Evolutionary conservation across 345 rosid genomes (phyloP).

Genomic region (Acer negundo): DNA sequence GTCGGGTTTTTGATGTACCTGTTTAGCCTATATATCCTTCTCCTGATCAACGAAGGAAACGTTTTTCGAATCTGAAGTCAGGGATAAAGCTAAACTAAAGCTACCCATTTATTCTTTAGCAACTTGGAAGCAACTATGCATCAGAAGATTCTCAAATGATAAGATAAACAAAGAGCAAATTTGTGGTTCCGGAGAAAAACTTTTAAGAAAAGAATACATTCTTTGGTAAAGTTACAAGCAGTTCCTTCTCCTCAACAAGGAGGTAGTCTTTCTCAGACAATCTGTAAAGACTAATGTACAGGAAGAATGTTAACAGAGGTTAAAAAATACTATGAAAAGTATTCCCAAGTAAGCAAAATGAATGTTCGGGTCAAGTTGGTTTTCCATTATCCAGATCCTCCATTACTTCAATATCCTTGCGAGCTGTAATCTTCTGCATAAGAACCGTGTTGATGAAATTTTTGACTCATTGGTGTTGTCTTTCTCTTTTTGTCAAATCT

Average conservation of each 20-base stretch:
- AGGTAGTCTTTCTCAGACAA: background rate
- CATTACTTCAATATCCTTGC: slow-evolving; percentile 80
- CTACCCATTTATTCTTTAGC: slow-evolving; percentile 24
- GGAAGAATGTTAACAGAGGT: slow-evolving; percentile 6
- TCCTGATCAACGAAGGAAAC: background rate
- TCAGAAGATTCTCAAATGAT: slow-evolving; percentile 25
- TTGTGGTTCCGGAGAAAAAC: background rate
- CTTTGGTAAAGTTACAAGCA: slow-evolving; percentile 29
- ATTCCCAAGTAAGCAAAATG: slow-evolving; percentile 8
- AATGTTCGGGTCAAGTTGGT: slow-evolving; percentile 45
- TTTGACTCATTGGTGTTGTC: too few species aligned
- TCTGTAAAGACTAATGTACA: background rate
- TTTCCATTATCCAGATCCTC: slow-evolving; percentile 80
- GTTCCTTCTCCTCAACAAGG: slow-evolving; percentile 10
- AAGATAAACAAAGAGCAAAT: slow-evolving; percentile 6
- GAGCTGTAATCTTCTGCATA: slow-evolving; percentile 88
- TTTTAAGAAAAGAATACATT: slow-evolving; percentile 32
- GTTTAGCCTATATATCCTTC: background rate
- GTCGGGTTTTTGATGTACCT: background rate
- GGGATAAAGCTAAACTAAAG: background rate
- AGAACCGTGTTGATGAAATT: too few species aligned
- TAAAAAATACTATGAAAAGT: slow-evolving; percentile 16
- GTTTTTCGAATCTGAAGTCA: background rate
- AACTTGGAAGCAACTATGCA: slow-evolving; percentile 6
- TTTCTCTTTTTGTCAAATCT: too few species aligned